These are phyloP conservation scores for Naganishia liquefaciens DNA, from an alignment of 1,284 basidiomycete species.

Conservation along the genomic window DNA sequence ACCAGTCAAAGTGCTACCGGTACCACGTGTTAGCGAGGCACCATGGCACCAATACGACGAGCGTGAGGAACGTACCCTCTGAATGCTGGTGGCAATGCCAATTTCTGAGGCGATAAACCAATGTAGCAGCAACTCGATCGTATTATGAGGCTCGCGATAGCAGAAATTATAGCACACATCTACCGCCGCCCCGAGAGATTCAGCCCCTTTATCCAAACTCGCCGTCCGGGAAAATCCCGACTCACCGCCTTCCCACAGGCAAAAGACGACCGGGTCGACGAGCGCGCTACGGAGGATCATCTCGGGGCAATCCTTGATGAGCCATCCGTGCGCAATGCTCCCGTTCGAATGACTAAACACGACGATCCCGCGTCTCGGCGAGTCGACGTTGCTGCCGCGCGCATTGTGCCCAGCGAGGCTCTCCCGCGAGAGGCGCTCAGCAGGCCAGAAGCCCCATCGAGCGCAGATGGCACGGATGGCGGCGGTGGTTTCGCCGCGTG, in stretches of 20 bases:
- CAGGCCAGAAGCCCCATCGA: conserved; percentile 62
- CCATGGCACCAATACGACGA: neutral
- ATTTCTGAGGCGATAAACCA: conserved; percentile 84
- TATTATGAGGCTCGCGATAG: conserved; percentile 65
- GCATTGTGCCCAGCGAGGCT: conserved; percentile 10
- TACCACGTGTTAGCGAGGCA: neutral
- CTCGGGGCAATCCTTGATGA: conserved; percentile 73
- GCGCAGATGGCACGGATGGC: conserved; percentile 64
- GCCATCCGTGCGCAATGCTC: conserved; percentile 51
- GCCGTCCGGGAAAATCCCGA: conserved; percentile 11
- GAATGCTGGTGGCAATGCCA: conserved; percentile 79
- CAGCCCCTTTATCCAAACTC: neutral
- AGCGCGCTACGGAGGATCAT: conserved; percentile 75
- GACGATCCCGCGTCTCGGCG: conserved; percentile 61
- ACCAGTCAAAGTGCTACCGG: conserved; percentile 61
- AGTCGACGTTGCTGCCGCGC: conserved; percentile 31
- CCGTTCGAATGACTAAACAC: conserved; percentile 82
- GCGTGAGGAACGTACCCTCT: conserved; percentile 56
- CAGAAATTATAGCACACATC: conserved; percentile 87
- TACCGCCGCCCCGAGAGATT: conserved; percentile 40
- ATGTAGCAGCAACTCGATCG: conserved; percentile 71
- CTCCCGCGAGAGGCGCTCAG: conserved; percentile 11
- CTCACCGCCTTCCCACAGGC: conserved; percentile 82
- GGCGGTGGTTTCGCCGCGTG: conserved; percentile 62
- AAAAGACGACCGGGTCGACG: conserved; percentile 78